Base-by-base conservation (phyloP, 768 basidiomycete species). In the Suillus weaverae region DNA sequence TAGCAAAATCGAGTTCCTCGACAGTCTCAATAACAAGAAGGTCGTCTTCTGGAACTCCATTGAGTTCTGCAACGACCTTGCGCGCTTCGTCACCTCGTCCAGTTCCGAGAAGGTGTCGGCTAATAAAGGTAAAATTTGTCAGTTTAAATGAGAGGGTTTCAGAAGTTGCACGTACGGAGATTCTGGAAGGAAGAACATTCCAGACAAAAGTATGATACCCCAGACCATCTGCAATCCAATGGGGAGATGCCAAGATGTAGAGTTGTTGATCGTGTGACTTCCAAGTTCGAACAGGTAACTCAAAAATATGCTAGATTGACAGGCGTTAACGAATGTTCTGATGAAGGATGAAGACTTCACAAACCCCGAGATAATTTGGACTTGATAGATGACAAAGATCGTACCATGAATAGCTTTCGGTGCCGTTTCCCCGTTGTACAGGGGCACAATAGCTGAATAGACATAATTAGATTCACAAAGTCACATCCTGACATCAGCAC, bases 391-490 rank as follows among this genome's bases (percentile, higher is more conserved):
- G 2, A 90, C 89, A 33, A 94, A 77, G 81, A 85, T 74, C 22
- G 88, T 84, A 9, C 91, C 92, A 71, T 91, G 85, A 63, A 92
- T 81, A 1, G 85, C 82, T 70, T 91, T 91, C 0, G 91, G 91
- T 0, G 90, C 85, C 0, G 90, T 89, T 76, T 92, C 91, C 43
- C 91, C 90, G 67, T 89, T 91, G 73, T 92, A 92, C 8, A 92
- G 83, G 69, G 86, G 85, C 13, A 86, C 84, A 60, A 86, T 83
- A 48, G 82, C 84, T 84, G 57, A 26, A 68, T 35, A 67, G 50
- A 63, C 18, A 14, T 22, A 41, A 9, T 44, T 4, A 5, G 4
- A 36, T 74, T 57, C 11, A 48, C 30, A 5, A 32, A 5, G 55
- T 35, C 18, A 41, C 10, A 60, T 67, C 33, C 36, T 26, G 5